Evolutionary conservation across 2,329 filamentous ascomycete species (phyloP).

Genomic region (Apiospora koreana): DNA sequence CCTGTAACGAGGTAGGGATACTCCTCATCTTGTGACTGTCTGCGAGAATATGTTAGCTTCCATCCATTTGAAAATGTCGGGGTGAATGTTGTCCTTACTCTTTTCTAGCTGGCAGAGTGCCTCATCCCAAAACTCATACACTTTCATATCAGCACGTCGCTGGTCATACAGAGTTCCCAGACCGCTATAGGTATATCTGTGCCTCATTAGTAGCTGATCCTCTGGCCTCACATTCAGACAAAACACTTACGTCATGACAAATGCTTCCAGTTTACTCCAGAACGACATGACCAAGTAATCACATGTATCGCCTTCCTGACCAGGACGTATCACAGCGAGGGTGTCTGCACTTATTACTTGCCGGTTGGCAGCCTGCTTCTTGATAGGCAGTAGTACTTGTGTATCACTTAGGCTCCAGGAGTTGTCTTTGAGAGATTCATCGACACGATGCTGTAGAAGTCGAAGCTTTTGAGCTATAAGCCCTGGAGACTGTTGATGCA

Average conservation of each 20-base stretch:
- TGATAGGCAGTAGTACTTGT: constrained; percentile 57
- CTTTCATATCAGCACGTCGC: constrained; percentile 37
- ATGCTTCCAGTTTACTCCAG: constrained; percentile 60
- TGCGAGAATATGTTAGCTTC: constrained; percentile 24
- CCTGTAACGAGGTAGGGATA: constrained; percentile 54
- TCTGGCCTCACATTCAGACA: background rate
- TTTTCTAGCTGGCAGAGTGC: constrained; percentile 34
- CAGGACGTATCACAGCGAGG: constrained; percentile 51
- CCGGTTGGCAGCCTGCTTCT: constrained; percentile 47
- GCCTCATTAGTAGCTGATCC: constrained; percentile 15
- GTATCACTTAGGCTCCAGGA: constrained; percentile 49
- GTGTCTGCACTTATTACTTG: constrained; percentile 60
- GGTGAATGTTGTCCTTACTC: constrained; percentile 27
- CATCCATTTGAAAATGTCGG: background rate
- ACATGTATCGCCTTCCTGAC: constrained; percentile 42
- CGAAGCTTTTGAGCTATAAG: constrained; percentile 61
- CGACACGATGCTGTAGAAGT: constrained; percentile 62
- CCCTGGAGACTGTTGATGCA: constrained; percentile 63
- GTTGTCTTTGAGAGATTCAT: constrained; percentile 48
- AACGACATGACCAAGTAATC: constrained; percentile 63
- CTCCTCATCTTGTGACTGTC: constrained; percentile 35
- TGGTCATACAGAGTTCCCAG: constrained; percentile 44
- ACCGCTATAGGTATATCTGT: constrained; percentile 57
- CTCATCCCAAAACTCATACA: constrained; percentile 42
- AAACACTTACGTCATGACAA: constrained; percentile 51